Conservation (phyloP, 2,329 filamentous ascomycete genomes). For the Bipolaris victoriae region DNA sequence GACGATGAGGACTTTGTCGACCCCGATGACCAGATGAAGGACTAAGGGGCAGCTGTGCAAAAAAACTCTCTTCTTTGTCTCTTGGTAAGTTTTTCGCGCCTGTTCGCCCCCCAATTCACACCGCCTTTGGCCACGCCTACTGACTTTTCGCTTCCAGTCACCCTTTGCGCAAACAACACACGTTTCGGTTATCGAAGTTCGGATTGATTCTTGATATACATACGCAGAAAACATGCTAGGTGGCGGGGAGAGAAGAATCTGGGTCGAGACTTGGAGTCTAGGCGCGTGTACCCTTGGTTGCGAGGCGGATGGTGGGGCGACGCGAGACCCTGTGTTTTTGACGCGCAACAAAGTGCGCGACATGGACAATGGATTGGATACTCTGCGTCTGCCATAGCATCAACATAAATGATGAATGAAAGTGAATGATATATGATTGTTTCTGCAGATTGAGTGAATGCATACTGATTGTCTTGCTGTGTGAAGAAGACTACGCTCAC, state of each 20-base stretch:
- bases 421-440: neutral
- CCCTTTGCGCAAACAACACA: conserved; percentile 28
- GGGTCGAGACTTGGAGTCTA: conserved; percentile 31
- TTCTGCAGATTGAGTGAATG: neutral
- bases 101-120: neutral
- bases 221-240: conserved; percentile 31
- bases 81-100: conserved; percentile 13
- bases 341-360: conserved; percentile 19
- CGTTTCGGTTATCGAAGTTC: conserved; percentile 23
- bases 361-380: conserved; percentile 13
- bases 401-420: conserved; percentile 6
- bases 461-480: neutral
- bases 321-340: neutral
- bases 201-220: conserved; percentile 21
- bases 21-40: conserved; percentile 73
- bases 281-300: conserved; percentile 24
- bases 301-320: conserved; percentile 21
- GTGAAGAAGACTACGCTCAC: too few species aligned
- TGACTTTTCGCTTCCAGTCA: conserved; percentile 14
- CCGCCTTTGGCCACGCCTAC: conserved; percentile 10
- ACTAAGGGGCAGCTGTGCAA: conserved; percentile 43
- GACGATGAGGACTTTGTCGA: conserved; percentile 74
- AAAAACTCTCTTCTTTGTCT: conserved; percentile 16
- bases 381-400: conserved; percentile 22
- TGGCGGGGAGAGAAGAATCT: conserved; percentile 25